Evolutionary conservation across 106 monocot genomes (phyloP).

Genomic region (Gastrodia elata): DNA sequence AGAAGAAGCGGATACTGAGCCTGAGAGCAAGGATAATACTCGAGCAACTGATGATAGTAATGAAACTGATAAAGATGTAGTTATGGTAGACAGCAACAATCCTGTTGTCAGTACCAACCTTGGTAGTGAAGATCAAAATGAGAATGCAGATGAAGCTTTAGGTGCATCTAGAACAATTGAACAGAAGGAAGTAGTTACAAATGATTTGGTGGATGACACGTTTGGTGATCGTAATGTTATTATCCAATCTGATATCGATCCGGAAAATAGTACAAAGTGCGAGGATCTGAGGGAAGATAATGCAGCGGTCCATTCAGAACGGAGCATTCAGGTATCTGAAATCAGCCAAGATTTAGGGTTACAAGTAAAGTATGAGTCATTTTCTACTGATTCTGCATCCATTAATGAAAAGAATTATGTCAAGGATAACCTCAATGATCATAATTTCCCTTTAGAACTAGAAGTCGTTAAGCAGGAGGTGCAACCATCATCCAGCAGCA

Average conservation of each 20-base stretch:
- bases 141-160: not conserved
- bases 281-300: slow-evolving; percentile 23
- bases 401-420: slow-evolving; percentile 78
- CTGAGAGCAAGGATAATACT: not conserved
- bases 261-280: no score
- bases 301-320: slow-evolving; percentile 17
- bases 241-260: not conserved
- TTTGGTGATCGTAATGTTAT: not conserved
- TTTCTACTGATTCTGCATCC: slow-evolving; percentile 55
- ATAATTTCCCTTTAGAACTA: slow-evolving; percentile 85
- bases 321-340: slow-evolving; percentile 81
- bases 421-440: slow-evolving; percentile 87
- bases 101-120: slow-evolving; percentile 3
- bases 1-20: not conserved
- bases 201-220: not conserved
- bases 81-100: not conserved
- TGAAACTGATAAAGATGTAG: not conserved
- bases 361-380: slow-evolving; percentile 77
- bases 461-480: slow-evolving; percentile 64
- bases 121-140: slow-evolving; percentile 5
- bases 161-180: not conserved
- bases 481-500: slow-evolving; percentile 44
- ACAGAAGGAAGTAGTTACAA: not conserved
- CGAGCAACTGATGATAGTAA: not conserved
- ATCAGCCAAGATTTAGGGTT: slow-evolving; percentile 66